These are phyloP conservation scores for Neospora caninum DNA, from an alignment of 169 alveolate genomes.

Conservation along the genomic window DNA sequence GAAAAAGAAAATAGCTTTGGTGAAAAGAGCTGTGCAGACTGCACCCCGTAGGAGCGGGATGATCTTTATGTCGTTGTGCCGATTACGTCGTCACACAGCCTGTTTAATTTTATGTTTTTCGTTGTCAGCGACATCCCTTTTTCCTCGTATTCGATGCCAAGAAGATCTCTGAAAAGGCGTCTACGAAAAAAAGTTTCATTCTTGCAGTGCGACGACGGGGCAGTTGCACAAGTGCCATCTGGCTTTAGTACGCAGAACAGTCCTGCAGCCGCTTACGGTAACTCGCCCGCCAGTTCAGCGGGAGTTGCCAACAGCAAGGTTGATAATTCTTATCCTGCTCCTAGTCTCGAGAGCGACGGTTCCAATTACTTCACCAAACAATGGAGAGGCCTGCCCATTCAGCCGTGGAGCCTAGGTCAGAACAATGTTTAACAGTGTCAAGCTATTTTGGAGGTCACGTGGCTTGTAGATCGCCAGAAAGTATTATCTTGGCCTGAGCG, in stretches of 20 bases:
- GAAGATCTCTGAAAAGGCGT: conserved; percentile 18
- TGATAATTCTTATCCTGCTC: background rate
- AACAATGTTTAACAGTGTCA: too few species aligned
- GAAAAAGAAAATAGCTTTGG: too few species aligned
- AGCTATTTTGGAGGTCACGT: too few species aligned
- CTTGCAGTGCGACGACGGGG: background rate
- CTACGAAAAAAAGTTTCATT: background rate
- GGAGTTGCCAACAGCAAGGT: background rate
- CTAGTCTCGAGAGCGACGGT: background rate
- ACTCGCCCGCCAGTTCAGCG: background rate
- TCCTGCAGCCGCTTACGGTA: background rate
- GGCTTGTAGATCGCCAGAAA: too few species aligned
- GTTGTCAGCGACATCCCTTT: conserved; percentile 5
- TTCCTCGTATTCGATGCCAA: conserved; percentile 4
- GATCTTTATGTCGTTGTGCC: too few species aligned
- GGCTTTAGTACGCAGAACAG: background rate
- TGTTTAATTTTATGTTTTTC: too few species aligned
- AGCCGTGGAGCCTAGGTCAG: conserved; percentile 24
- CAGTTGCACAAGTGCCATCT: background rate
- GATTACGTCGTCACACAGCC: too few species aligned
- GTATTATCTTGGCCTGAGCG: too few species aligned
- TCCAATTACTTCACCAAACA: conserved; percentile 15
- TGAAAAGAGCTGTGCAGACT: too few species aligned
- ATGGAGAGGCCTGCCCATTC: conserved; percentile 24
- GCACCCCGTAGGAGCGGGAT: too few species aligned